Conservation (phyloP, 176 grass and related monocot genomes). For the Hyparrhenia diplandra region DNA sequence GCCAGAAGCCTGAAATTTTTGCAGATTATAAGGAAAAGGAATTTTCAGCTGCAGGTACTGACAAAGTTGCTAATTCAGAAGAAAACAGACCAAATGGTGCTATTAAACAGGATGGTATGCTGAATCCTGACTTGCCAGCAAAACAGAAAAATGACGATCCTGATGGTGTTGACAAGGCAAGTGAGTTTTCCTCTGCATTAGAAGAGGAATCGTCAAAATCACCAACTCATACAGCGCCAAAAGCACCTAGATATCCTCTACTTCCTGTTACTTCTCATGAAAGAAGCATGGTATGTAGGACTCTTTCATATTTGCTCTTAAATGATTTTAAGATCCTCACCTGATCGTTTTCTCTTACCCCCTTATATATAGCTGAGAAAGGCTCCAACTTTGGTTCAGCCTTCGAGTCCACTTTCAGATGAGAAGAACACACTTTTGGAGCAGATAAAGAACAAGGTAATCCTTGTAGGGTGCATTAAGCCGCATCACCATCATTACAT, state of each 20-base stretch:
- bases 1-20: background rate
- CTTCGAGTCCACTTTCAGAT: conserved; percentile 47
- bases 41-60: conserved; percentile 2
- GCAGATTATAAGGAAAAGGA: conserved; percentile 5
- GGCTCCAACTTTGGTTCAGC: conserved; percentile 54
- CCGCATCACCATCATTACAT: background rate
- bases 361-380: conserved; percentile 55
- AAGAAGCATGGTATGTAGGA: conserved; percentile 76
- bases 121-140: background rate
- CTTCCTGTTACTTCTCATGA: conserved; percentile 75
- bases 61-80: conserved; percentile 13
- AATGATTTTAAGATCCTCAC: conserved; percentile 3
- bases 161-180: conserved; percentile 2
- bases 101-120: background rate
- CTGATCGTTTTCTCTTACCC: background rate
- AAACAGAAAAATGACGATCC: background rate
- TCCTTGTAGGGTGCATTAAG: background rate
- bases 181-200: conserved; percentile 26
- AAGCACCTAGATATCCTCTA: conserved; percentile 52
- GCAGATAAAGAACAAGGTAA: conserved; percentile 90
- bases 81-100: conserved; percentile 22
- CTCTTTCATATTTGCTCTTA: conserved; percentile 1
- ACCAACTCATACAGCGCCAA: conserved; percentile 18
- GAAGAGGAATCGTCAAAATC: conserved; percentile 35
- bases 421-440: conserved; percentile 60